Conservation (phyloP, 768 basidiomycete genomes). For the Lactarius akahatsu region DNA sequence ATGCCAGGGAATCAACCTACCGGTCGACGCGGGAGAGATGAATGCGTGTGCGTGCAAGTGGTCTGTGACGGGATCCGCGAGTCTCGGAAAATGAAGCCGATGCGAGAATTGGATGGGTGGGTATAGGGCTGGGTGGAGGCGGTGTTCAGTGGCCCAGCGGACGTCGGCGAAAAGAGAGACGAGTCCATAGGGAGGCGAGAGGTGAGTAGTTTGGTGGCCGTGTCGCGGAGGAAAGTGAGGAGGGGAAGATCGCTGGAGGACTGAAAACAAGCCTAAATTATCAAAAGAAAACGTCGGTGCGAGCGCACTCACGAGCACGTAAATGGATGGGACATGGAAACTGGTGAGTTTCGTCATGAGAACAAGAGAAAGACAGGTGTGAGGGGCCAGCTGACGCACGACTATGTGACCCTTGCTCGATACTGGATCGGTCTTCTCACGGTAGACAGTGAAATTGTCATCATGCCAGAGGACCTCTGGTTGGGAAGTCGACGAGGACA, state of each 20-base stretch:
- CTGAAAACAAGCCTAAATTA: conserved; percentile 38
- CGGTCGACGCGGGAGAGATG: conserved; percentile 60
- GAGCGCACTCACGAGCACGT: conserved; percentile 51
- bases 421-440: conserved; percentile 66
- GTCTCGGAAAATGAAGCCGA: conserved; percentile 80
- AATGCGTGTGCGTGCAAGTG: conserved; percentile 79
- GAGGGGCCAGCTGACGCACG: conserved; percentile 38
- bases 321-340: conserved; percentile 76
- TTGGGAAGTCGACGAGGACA: conserved; percentile 46
- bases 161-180: conserved; percentile 23
- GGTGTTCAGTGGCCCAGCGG: conserved; percentile 18
- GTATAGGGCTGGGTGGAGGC: conserved; percentile 33
- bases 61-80: conserved; percentile 77
- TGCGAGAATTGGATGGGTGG: conserved; percentile 45
- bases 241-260: conserved; percentile 71
- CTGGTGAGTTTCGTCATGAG: conserved; percentile 39
- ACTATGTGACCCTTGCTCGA: conserved; percentile 73
- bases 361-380: conserved; percentile 16
- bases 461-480: conserved; percentile 73
- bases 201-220: conserved; percentile 57
- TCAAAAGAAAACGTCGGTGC: conserved; percentile 5
- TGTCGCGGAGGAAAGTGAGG: conserved; percentile 58
- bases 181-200: conserved; percentile 40
- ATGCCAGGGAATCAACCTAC: conserved; percentile 69
- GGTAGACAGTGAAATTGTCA: conserved; percentile 73